A percentile compares a stretch with the other conserved stretches of the same genome.
Conservation (phyloP, 257 asterid species). For the Nicotiana tabacum region DNA sequence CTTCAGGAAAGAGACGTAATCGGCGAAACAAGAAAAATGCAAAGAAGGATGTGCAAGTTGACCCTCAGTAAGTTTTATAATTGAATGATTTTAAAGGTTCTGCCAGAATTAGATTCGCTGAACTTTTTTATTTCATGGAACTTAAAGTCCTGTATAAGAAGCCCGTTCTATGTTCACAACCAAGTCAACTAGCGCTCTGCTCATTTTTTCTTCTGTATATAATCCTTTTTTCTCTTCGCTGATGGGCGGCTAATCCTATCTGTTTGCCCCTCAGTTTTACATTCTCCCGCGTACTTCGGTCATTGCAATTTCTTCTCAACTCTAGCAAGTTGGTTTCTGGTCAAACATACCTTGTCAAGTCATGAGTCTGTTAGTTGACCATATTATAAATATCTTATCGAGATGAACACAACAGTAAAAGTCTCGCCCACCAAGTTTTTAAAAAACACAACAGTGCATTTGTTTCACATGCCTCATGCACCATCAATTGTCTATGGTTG, state of each 20-base stretch:
- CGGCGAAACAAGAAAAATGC: slow-evolving; percentile 30
- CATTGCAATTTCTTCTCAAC: not conserved
- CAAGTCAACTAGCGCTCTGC: not conserved
- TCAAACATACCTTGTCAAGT: not conserved
- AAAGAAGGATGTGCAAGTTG: slow-evolving; percentile 16
- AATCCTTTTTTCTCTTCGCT: not conserved
- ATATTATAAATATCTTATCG: not conserved
- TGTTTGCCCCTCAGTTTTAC: not conserved
- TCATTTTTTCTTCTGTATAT: not conserved
- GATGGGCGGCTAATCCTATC: not conserved
- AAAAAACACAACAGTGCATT: not conserved
- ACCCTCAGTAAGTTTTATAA: slow-evolving; percentile 31
- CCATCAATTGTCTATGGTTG: not conserved
- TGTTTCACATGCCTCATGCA: not conserved
- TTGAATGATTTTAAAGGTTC: not conserved
- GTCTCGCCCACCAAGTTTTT: not conserved
- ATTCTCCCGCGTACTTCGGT: not conserved
- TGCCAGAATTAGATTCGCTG: not conserved
- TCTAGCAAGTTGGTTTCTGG: not conserved
- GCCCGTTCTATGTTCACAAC: not conserved
- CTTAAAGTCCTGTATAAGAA: not conserved
- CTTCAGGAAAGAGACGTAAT: slow-evolving; percentile 4
- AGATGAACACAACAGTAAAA: not conserved
- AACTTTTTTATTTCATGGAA: not conserved
- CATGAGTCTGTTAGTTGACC: not conserved